Evolutionary conservation across 768 basidiomycete species (phyloP).

Genomic region (Peribolospora baueri): DNA sequence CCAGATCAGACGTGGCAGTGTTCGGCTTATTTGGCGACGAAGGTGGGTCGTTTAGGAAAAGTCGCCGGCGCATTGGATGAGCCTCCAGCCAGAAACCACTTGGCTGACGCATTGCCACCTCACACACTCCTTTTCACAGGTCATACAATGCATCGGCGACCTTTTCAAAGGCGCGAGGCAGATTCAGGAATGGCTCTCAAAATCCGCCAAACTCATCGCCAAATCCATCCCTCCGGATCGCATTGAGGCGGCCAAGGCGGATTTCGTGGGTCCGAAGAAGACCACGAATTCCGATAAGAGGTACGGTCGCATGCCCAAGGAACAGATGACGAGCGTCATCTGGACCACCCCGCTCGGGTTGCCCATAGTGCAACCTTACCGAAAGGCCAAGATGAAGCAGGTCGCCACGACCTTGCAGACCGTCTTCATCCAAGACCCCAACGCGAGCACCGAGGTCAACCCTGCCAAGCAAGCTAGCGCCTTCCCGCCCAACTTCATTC

Average conservation of each 20-base stretch:
- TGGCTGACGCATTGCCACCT: not conserved
- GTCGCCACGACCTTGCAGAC: constrained; percentile 60
- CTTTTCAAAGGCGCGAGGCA: constrained; percentile 74
- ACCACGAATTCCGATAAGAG: not conserved
- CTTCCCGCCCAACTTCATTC: constrained; percentile 97
- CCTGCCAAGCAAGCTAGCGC: constrained; percentile 72
- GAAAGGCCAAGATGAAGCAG: constrained; percentile 57
- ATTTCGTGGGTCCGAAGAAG: not conserved
- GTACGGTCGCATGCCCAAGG: constrained; percentile 34
- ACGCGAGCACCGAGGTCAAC: constrained; percentile 51
- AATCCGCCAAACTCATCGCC: constrained; percentile 57
- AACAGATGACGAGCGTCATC: constrained; percentile 82
- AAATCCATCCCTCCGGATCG: constrained; percentile 53
- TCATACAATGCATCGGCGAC: constrained; percentile 61
- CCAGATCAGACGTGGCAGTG: constrained; percentile 47
- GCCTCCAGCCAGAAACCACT: not conserved
- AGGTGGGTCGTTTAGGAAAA: constrained; percentile 23
- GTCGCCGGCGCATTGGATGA: not conserved
- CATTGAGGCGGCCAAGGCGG: constrained; percentile 12
- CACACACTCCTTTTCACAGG: constrained; percentile 20
- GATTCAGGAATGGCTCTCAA: constrained; percentile 76
- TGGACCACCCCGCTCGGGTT: constrained; percentile 94
- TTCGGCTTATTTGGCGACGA: constrained; percentile 55
- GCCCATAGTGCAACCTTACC: constrained; percentile 88
- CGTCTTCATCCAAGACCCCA: constrained; percentile 73